These are phyloP conservation scores for Gossypium trilobum DNA, from an alignment of 441 rosid genomes.

Conservation along the genomic window DNA sequence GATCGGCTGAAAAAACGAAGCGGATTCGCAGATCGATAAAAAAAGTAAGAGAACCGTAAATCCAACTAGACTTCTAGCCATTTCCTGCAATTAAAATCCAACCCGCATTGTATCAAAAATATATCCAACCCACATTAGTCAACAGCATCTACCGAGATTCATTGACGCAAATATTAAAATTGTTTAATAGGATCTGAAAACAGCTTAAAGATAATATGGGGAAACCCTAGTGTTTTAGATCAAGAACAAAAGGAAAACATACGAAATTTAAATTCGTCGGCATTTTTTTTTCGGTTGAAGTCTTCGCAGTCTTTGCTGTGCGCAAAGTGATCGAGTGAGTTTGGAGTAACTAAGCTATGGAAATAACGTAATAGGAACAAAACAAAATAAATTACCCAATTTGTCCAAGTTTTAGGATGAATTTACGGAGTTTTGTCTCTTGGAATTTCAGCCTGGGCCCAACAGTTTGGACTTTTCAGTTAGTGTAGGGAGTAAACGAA, in stretches of 20 bases:
- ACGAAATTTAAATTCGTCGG: neutral
- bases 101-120: neutral
- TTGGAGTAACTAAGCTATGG: neutral
- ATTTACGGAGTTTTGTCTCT: neutral
- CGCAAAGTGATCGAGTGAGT: neutral
- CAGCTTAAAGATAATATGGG: neutral
- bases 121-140: neutral
- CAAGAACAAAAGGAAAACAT: neutral
- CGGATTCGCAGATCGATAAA: constrained; percentile 47
- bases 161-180: neutral
- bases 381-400: neutral
- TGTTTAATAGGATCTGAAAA: neutral
- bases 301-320: neutral
- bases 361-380: neutral
- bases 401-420: neutral
- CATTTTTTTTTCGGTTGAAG: neutral
- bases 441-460: neutral
- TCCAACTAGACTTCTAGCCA: constrained; percentile 41
- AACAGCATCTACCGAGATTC: neutral
- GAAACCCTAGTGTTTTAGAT: neutral
- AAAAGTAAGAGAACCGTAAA: constrained; percentile 34
- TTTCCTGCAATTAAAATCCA: constrained; percentile 30
- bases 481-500: neutral
- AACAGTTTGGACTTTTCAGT: neutral
- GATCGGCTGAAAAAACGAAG: constrained; percentile 62